Evolutionary conservation across 2,329 filamentous ascomycete genomes (phyloP).

Genomic region (Verticillium alfalfae): DNA sequence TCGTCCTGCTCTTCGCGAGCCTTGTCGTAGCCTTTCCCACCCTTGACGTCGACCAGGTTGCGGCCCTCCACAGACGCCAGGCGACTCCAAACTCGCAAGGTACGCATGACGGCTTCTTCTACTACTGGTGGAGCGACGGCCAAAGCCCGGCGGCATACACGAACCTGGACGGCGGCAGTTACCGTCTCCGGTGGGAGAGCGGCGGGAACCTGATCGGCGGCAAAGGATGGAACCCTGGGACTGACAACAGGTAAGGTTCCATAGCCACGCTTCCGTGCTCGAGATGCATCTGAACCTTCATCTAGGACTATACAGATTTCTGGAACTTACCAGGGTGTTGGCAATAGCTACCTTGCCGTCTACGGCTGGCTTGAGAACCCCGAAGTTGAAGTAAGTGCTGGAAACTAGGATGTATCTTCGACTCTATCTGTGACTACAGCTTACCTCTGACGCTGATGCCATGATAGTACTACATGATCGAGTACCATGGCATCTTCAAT

Average conservation of each 20-base stretch:
- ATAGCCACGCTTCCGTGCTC: neutral
- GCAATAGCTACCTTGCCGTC: conserved; percentile 37
- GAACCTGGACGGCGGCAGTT: conserved; percentile 34
- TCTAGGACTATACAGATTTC: conserved; percentile 41
- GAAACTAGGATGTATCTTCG: neutral
- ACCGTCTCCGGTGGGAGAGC: conserved; percentile 36
- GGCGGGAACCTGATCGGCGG: conserved; percentile 49
- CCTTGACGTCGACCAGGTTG: neutral
- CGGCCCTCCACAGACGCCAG: neutral
- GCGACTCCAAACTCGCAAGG: conserved; percentile 9
- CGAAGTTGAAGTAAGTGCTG: conserved; percentile 18
- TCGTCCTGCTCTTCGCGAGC: neutral
- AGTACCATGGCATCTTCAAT: conserved; percentile 30
- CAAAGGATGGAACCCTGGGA: conserved; percentile 52
- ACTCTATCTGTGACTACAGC: no score
- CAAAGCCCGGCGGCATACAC: conserved; percentile 30
- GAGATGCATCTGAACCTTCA: no score
- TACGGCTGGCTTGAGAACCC: conserved; percentile 32
- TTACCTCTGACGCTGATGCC: neutral
- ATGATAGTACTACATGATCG: conserved; percentile 27
- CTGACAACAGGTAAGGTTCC: conserved; percentile 6
- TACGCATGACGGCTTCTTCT: conserved; percentile 35
- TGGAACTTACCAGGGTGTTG: conserved; percentile 37
- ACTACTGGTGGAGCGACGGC: conserved; percentile 41
- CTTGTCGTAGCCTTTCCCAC: neutral